Percentiles rank a stretch among this genome's conserved stretches.
Conservation (phyloP, 345 rosid genomes). For the Psidium guajava region DNA sequence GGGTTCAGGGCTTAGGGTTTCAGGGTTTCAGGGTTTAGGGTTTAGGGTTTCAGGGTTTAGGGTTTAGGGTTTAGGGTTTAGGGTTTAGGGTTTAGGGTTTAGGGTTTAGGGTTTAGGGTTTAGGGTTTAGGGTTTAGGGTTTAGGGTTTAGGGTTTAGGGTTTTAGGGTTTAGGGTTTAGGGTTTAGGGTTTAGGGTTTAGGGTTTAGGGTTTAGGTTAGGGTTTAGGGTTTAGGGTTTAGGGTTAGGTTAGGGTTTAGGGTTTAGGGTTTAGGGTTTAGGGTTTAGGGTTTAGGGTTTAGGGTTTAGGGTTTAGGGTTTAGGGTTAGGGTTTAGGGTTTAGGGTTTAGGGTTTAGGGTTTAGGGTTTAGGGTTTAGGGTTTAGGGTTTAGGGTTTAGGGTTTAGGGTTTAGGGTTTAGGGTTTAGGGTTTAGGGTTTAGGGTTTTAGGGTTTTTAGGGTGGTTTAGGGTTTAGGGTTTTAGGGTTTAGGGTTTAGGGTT, state of each 20-base stretch:
- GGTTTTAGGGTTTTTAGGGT: constrained; percentile 7
- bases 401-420: constrained; percentile 6
- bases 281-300: constrained; percentile 3
- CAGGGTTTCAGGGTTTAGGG: constrained; percentile 6
- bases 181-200: background rate
- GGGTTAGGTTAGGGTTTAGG: constrained; percentile 2
- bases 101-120: constrained; percentile 5
- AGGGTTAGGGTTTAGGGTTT: constrained; percentile 1
- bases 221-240: constrained; percentile 6
- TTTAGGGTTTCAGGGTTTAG: constrained; percentile 2
- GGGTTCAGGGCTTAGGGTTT: background rate
- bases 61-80: constrained; percentile 5
- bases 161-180: background rate
- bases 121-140: constrained; percentile 8
- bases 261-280: constrained; percentile 7
- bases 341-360: constrained; percentile 1
- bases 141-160: constrained; percentile 3
- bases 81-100: constrained; percentile 4
- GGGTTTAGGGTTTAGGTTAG: background rate
- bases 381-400: constrained; percentile 3
- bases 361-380: constrained; percentile 6
- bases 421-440: constrained; percentile 15
- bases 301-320: background rate
- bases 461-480: constrained; percentile 4
- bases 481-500: constrained; percentile 14